A percentile compares a stretch with the other conserved stretches of the same genome.
Evolutionary conservation across 148 eudicot species (phyloP).

Genomic region (Amaranthus palmeri): DNA sequence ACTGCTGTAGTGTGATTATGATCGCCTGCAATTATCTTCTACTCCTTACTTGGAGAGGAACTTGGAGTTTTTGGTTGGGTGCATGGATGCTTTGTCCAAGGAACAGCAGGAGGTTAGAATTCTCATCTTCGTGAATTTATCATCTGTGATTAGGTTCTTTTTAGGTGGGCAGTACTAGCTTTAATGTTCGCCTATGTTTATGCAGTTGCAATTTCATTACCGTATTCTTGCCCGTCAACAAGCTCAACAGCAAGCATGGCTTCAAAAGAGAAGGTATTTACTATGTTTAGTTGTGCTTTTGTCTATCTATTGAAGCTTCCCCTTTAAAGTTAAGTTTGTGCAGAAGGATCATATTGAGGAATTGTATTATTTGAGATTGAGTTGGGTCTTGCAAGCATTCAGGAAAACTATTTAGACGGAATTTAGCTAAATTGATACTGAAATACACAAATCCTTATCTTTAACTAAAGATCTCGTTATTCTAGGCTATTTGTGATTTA

Average conservation of each 20-base stretch:
- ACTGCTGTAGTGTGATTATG: constrained; percentile 65
- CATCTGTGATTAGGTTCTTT: constrained; percentile 12
- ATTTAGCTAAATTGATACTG: background rate
- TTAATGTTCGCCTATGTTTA: background rate
- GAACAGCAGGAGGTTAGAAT: constrained; percentile 77
- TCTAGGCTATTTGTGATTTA: too few relatives aligned
- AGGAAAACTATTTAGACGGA: background rate
- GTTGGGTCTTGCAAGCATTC: background rate
- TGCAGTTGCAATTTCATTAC: constrained; percentile 78
- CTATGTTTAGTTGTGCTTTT: background rate
- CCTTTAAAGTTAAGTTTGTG: background rate
- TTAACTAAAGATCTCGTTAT: too few relatives aligned
- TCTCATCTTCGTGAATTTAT: constrained; percentile 4
- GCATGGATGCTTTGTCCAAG: constrained; percentile 85
- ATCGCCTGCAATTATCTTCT: constrained; percentile 70
- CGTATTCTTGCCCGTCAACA: constrained; percentile 77
- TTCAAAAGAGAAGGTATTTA: constrained; percentile 80
- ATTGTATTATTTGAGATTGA: background rate
- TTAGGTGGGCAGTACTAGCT: constrained; percentile 2
- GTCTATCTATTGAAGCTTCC: background rate
- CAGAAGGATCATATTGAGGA: background rate
- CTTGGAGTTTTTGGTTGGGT: constrained; percentile 77
- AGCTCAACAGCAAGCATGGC: constrained; percentile 89
- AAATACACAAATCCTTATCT: too few relatives aligned
- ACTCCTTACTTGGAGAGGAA: constrained; percentile 81